Evolutionary conservation across 257 asterid species (phyloP).

Genomic region (Primulina eburnea): DNA sequence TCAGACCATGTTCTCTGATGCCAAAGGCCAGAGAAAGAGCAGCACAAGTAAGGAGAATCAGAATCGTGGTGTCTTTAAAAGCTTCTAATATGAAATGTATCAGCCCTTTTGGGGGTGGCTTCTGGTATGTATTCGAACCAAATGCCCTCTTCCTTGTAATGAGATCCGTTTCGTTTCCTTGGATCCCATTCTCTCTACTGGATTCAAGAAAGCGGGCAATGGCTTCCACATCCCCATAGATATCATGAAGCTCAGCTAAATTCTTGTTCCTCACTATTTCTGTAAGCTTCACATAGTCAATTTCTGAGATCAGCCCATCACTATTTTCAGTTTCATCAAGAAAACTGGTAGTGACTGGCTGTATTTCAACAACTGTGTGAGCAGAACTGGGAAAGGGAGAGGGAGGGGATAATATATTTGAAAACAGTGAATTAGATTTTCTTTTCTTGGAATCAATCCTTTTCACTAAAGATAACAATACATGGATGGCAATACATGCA

Average conservation of each 20-base stretch:
- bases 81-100: constrained; percentile 33
- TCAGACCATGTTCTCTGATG: constrained; percentile 23
- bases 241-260: constrained; percentile 8
- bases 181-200: constrained; percentile 43
- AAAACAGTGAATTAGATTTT: neutral
- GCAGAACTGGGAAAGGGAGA: constrained; percentile 2
- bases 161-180: constrained; percentile 37
- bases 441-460: constrained; percentile 20
- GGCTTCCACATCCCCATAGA: constrained; percentile 39
- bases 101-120: constrained; percentile 37
- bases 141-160: constrained; percentile 20
- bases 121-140: constrained; percentile 50
- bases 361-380: constrained; percentile 33
- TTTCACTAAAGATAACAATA: constrained; percentile 34
- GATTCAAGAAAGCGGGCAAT: constrained; percentile 34
- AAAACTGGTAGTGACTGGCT: constrained; percentile 3
- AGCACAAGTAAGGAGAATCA: constrained; percentile 28
- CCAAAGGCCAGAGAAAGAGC: constrained; percentile 32
- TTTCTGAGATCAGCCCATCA: constrained; percentile 4
- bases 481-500: constrained; percentile 40
- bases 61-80: constrained; percentile 23
- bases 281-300: constrained; percentile 18
- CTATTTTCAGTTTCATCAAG: constrained; percentile 8
- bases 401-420: neutral
- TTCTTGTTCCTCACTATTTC: constrained; percentile 36